A percentile compares a stretch with the other conserved stretches of the same genome.
Conservation (phyloP, 139 green algal species). For the Tetradesmus lagerheimii region DNA sequence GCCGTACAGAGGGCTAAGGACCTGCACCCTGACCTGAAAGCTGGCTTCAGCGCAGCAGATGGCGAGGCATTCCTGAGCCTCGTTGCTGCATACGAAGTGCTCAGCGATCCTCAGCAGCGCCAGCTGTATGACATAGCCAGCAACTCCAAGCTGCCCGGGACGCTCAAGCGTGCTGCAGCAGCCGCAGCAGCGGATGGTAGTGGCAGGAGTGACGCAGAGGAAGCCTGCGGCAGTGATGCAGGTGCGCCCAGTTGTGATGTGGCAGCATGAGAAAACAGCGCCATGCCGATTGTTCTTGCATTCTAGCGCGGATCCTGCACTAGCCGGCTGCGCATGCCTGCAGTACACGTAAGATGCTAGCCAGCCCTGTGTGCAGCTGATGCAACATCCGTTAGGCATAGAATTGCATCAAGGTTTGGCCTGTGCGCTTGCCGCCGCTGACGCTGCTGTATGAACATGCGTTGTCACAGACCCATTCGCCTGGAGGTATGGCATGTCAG, state of each 20-base stretch:
- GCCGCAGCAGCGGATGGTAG: background rate
- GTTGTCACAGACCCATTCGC: background rate
- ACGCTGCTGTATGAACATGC: background rate
- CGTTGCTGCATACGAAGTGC: constrained; percentile 51
- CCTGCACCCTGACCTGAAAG: constrained; percentile 50
- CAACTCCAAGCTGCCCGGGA: background rate
- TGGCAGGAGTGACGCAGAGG: background rate
- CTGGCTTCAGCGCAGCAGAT: background rate
- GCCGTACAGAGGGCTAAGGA: constrained; percentile 52
- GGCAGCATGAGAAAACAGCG: constrained; percentile 24
- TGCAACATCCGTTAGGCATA: background rate
- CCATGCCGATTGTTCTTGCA: too few relatives aligned
- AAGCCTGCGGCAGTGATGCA: background rate
- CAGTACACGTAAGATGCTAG: too few relatives aligned
- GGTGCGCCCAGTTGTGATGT: background rate
- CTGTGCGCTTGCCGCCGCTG: background rate
- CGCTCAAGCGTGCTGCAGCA: constrained; percentile 5
- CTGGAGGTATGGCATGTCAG: constrained; percentile 55
- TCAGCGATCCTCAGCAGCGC: constrained; percentile 41
- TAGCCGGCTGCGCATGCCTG: too few relatives aligned
- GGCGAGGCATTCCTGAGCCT: constrained; percentile 47
- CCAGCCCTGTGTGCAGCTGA: too few relatives aligned
- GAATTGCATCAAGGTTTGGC: background rate
- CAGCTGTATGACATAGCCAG: constrained; percentile 36
- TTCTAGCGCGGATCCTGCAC: too few relatives aligned